Conservation (phyloP, 2,329 filamentous ascomycete species). For the Emmonsiellopsis sp. region DNA sequence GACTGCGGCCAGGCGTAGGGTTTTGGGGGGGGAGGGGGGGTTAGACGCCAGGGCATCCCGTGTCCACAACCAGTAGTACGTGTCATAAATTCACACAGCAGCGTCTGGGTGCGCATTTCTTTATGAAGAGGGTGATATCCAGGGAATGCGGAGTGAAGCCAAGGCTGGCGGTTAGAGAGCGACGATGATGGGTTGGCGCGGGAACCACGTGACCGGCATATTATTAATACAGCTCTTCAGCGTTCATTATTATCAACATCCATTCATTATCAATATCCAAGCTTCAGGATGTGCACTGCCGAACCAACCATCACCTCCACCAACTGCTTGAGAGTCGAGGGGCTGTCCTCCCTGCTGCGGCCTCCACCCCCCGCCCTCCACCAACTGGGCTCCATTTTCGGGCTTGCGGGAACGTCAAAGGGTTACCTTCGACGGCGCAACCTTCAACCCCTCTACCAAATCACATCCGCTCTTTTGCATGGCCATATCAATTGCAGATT, state of each 20-base stretch:
- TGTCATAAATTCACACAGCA: constrained; percentile 1
- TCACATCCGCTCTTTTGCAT: not conserved
- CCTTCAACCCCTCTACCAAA: not conserved
- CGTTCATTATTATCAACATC: not conserved
- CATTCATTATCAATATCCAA: not conserved
- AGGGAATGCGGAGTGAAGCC: not conserved
- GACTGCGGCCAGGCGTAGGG: too few relatives aligned
- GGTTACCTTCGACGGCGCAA: not conserved
- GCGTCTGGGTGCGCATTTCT: not conserved
- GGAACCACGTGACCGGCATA: not conserved
- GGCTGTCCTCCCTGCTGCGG: not conserved
- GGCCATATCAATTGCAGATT: not conserved
- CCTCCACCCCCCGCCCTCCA: not conserved
- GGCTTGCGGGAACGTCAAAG: not conserved
- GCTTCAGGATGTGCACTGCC: too few relatives aligned
- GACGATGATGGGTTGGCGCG: not conserved
- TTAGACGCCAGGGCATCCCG: not conserved
- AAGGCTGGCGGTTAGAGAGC: not conserved
- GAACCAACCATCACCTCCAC: not conserved
- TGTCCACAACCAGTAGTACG: not conserved
- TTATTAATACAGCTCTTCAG: not conserved
- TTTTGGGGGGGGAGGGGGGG: not conserved
- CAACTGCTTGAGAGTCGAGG: too few relatives aligned
- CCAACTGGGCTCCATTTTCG: not conserved
- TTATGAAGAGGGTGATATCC: not conserved